phyloP scores from a whole-genome alignment of 768 basidiomycete species.

The Crassisporium funariophilum region DNA sequence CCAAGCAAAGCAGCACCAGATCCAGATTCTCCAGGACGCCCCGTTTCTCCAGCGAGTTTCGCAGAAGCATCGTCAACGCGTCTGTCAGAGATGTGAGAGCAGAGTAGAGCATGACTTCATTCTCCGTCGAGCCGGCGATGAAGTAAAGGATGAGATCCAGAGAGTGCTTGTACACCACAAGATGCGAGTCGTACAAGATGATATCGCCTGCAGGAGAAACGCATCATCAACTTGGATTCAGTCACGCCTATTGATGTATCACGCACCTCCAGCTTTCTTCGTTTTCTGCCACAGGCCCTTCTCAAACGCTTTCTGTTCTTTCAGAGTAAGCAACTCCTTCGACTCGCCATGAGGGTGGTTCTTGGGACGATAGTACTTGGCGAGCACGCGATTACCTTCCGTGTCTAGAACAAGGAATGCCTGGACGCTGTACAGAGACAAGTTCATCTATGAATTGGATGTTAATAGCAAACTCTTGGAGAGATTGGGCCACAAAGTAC shows the following conservation, averaged over 20 bases:
- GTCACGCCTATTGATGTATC: neutral
- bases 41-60: slow-evolving; percentile 94
- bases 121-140: slow-evolving; percentile 83
- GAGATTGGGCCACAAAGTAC: too few species aligned
- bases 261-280: slow-evolving; percentile 86
- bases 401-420: slow-evolving; percentile 91
- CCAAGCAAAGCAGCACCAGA: slow-evolving; percentile 86
- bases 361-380: slow-evolving; percentile 92
- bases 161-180: slow-evolving; percentile 93
- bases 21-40: slow-evolving; percentile 94
- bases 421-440: slow-evolving; percentile 85
- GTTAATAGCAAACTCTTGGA: too few species aligned
- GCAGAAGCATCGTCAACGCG: slow-evolving; percentile 80
- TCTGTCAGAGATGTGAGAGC: slow-evolving; percentile 85
- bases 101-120: slow-evolving; percentile 94
- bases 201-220: slow-evolving; percentile 71
- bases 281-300: slow-evolving; percentile 96
- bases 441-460: slow-evolving; percentile 66
- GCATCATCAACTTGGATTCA: neutral
- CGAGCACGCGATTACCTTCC: slow-evolving; percentile 93
- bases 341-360: slow-evolving; percentile 61
- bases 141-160: slow-evolving; percentile 96
- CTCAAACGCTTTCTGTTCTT: slow-evolving; percentile 95
- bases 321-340: slow-evolving; percentile 68
- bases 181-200: slow-evolving; percentile 84